Conservation (phyloP, 345 rosid species). For the Lepidium aucheri region DNA sequence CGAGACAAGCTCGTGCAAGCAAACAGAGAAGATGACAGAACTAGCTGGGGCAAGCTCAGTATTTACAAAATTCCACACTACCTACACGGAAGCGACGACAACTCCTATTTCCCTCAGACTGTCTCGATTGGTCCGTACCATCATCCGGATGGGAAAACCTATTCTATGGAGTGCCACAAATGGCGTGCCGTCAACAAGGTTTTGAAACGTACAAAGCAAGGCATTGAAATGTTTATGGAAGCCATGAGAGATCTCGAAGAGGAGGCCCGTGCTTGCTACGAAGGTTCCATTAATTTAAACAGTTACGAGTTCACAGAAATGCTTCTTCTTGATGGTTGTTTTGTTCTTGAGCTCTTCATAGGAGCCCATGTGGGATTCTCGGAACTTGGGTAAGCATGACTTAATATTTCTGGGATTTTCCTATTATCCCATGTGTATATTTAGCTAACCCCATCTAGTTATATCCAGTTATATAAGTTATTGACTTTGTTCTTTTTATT, state of each 20-base stretch:
- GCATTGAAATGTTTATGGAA: constrained; percentile 42
- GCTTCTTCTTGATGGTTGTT: constrained; percentile 73
- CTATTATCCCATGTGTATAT: background rate
- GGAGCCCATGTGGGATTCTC: constrained; percentile 54
- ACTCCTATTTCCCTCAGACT: constrained; percentile 53
- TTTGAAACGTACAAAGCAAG: constrained; percentile 40
- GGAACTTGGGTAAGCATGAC: constrained; percentile 27
- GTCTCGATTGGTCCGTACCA: constrained; percentile 73
- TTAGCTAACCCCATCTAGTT: too few species aligned
- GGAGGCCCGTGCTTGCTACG: constrained; percentile 45
- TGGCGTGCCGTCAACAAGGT: constrained; percentile 55
- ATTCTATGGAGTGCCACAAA: constrained; percentile 59
- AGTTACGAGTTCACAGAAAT: constrained; percentile 63
- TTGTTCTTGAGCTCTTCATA: constrained; percentile 47
- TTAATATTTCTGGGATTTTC: background rate
- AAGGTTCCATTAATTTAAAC: constrained; percentile 34
- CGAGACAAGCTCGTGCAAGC: constrained; percentile 49
- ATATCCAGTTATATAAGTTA: too few species aligned
- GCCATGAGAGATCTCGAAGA: constrained; percentile 48
- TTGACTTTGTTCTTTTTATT: too few species aligned
- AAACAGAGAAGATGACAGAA: constrained; percentile 36
- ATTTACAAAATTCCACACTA: background rate
- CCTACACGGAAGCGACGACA: constrained; percentile 35
- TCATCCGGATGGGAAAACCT: constrained; percentile 33
- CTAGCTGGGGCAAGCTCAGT: constrained; percentile 39